Evolutionary conservation across 2,329 filamentous ascomycete genomes (phyloP).

Genomic region (Penicillium sp.): DNA sequence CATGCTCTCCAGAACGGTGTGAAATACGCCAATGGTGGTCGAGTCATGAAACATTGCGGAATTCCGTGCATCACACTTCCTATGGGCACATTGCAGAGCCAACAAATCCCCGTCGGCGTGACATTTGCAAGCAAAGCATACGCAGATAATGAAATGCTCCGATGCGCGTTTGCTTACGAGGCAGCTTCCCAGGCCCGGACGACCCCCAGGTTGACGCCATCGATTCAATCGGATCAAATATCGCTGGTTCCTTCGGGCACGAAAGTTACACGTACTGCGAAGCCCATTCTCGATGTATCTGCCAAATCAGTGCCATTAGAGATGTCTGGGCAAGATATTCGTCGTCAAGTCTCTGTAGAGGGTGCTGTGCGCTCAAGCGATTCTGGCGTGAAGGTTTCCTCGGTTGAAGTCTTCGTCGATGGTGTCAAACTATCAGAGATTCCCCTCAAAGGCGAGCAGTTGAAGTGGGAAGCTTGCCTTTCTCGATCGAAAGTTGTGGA

Average conservation of each 20-base stretch:
- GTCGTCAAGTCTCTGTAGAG: background rate
- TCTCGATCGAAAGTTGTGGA: background rate
- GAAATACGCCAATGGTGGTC: constrained; percentile 54
- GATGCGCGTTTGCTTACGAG: constrained; percentile 28
- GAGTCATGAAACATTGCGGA: constrained; percentile 28
- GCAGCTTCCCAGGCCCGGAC: constrained; percentile 6
- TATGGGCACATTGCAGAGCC: constrained; percentile 28
- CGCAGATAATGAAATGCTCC: constrained; percentile 25
- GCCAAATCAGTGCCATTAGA: background rate
- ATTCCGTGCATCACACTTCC: constrained; percentile 30
- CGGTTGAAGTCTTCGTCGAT: constrained; percentile 3
- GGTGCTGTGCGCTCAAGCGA: constrained; percentile 2
- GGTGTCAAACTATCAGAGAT: background rate
- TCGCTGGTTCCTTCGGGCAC: background rate
- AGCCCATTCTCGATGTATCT: background rate
- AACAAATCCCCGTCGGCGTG: constrained; percentile 28
- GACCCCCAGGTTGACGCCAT: background rate
- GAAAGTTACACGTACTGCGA: background rate
- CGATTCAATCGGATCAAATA: constrained; percentile 2
- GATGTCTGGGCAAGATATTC: background rate
- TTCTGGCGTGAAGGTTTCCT: background rate
- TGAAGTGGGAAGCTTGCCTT: background rate
- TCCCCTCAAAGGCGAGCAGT: background rate
- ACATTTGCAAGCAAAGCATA: constrained; percentile 29
- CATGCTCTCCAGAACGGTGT: constrained; percentile 52